Percentiles rank a stretch among this genome's conserved stretches.
phyloP scores from a whole-genome alignment of 2,329 filamentous ascomycete genomes.

The Hypoxylon sp. region DNA sequence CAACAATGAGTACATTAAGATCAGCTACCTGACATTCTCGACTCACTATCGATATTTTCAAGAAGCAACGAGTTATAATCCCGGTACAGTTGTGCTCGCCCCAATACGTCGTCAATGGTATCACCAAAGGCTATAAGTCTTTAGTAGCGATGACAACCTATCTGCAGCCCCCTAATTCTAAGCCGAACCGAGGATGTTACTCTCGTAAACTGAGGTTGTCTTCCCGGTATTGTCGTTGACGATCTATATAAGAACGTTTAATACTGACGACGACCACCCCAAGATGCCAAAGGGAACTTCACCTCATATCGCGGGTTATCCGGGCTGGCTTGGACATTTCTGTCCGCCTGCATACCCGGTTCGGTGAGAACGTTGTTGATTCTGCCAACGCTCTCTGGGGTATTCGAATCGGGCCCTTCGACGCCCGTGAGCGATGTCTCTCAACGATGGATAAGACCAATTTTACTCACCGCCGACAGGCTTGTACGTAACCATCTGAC shows the following conservation, averaged over 20 bases:
- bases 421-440: background rate
- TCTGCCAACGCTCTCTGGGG: conserved; percentile 35
- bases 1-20: conserved; percentile 2
- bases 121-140: background rate
- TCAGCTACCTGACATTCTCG: background rate
- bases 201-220: conserved; percentile 38
- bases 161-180: background rate
- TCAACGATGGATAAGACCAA: background rate
- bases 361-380: conserved; percentile 44
- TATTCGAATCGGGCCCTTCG: conserved; percentile 38
- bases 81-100: background rate
- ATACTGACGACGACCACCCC: background rate
- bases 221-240: conserved; percentile 45
- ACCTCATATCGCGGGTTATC: conserved; percentile 43
- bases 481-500: conserved; percentile 43
- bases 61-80: background rate
- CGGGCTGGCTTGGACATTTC: conserved; percentile 40
- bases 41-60: background rate
- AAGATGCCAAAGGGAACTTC: background rate
- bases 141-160: background rate
- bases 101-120: background rate
- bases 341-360: conserved; percentile 38
- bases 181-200: conserved; percentile 37
- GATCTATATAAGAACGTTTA: conserved; percentile 26
- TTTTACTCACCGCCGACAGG: conserved; percentile 36